Base-by-base conservation (phyloP, 345 rosid genomes). In the Gossypium sturtianum region DNA sequence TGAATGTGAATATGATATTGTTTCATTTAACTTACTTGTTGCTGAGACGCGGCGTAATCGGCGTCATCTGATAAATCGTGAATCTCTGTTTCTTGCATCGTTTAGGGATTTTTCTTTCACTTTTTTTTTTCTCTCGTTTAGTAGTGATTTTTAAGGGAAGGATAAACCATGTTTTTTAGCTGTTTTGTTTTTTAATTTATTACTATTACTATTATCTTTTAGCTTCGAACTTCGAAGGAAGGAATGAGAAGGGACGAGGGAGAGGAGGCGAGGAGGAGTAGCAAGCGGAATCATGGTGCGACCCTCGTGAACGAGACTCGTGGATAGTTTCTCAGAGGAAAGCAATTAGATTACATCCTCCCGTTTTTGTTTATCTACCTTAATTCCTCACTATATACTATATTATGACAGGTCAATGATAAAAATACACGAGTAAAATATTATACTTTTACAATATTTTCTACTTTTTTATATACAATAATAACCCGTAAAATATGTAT, bases 1-100 rank as follows among this genome's bases (percentile, higher is more conserved):
- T 67, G 4, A 38, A 72, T 66, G 68, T 17, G 48, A 51, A 10
- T n/a, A 23, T 12, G 16, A 3, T 58, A 3, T 59, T 60, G 9
- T 68, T 47, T 2, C 3, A 3, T 17, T 16, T 25, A 7, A 69
- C 81, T 76, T 82, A 91, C 98, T 75, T 93, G 93, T 23, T 82
- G 92, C 69, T 85, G 82, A 43, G 99, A 93, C 8, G 95, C 98
- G 2, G 97, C 98, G 86, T 91, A 96, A 80, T 96, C 98, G 58
- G 98, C 92, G 82, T 96, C 99, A 84, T 96, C 99, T 4, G 98
- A 91, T 71, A 96, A 87, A 79, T 96, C 99, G 65, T 89, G 89
- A 57, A 86, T 85, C 72, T 96, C 99, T 9, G 90, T 54, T 87
- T 91, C 92, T 70, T 83, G 97, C 92, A 93, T 93, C 77, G 80